Evolutionary conservation across 768 basidiomycete genomes (phyloP).

Genomic region (Inosperma sp.): DNA sequence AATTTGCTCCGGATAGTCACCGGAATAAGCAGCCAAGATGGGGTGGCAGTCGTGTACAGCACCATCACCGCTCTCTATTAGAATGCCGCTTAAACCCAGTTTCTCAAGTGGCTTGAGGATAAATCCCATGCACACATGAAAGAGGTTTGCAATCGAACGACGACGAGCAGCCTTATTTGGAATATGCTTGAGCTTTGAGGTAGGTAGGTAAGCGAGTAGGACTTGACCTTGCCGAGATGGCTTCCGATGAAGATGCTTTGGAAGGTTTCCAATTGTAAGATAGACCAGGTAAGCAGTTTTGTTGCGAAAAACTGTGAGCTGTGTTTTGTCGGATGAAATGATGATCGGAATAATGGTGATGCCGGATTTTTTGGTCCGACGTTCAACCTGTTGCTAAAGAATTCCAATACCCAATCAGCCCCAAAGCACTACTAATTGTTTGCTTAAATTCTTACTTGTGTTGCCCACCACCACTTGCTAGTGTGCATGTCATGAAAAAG

Average conservation of each 20-base stretch:
- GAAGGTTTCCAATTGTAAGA: constrained; percentile 44
- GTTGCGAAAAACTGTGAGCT: constrained; percentile 36
- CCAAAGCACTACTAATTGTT: neutral
- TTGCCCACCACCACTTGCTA: too few species aligned
- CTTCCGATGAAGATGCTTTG: constrained; percentile 35
- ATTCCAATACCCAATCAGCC: neutral
- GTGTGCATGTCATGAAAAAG: too few species aligned
- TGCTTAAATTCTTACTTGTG: constrained; percentile 36
- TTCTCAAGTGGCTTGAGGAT: constrained; percentile 29
- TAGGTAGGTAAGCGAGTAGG: too few species aligned
- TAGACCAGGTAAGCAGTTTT: constrained; percentile 45
- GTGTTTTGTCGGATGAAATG: constrained; percentile 39
- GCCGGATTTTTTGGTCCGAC: constrained; percentile 8
- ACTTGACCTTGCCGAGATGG: too few species aligned
- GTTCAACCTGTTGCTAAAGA: constrained; percentile 21
- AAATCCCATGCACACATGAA: constrained; percentile 32
- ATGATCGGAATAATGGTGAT: constrained; percentile 40
- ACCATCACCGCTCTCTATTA: constrained; percentile 34
- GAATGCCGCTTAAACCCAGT: constrained; percentile 21
- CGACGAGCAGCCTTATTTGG: constrained; percentile 21
- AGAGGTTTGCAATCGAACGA: constrained; percentile 26
- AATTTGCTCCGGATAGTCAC: constrained; percentile 44
- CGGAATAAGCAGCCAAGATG: constrained; percentile 36
- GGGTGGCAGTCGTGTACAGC: constrained; percentile 27
- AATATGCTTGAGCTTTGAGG: too few species aligned